Base-by-base conservation (phyloP, 495 filamentous ascomycete genomes). In the Clohesyomyces aquaticus region DNA sequence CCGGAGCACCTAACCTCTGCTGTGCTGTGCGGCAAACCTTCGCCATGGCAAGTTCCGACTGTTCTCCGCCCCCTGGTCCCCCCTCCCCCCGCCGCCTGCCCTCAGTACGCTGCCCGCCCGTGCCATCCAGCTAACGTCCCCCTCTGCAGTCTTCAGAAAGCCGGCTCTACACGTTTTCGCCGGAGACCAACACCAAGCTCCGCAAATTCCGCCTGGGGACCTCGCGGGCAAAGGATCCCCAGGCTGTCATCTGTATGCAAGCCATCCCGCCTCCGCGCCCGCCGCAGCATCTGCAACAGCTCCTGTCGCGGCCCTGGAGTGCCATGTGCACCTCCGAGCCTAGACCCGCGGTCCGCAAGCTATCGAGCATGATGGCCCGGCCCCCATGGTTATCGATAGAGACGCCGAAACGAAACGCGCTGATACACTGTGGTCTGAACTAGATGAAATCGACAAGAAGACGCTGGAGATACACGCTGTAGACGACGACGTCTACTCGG, bases 191-290 rank as follows among this genome's bases (percentile, higher is more conserved):
- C 76, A 87, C 90, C 67, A 85, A 89, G 72, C 83, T 98, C 58
- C 87, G 89, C 72, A 96, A 96, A 74, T 98, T 98, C 78, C 90
- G 94, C 38, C 81, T 98, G 10, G 83, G 87, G 11, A 97, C 94
- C 6, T 96, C 93, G 23, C 82, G 94, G 64, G 85, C 90, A n/a
- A 91, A 87, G 68, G 85, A 88, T 42, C 87, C 92, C 0, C 92
- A 96, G 80, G 94, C 92, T 58, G 83, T 93, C 67, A 92, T 98
- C 61, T 97, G 94, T 97, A 90, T 77, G 87, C 53, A 41, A 19
- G n/a, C 32, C 49, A 32, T 23, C 54, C 42, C 56, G 56, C 49
- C 11, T 32, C 22, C 26, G 8, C 32, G n/a, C n/a, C n/a, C n/a
- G n/a, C 45, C 23, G 49, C 35, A 54, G 26, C 4, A 42, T 18